Base-by-base conservation (phyloP, 306 rosid genomes). In the Mimosa bimucronata region DNA sequence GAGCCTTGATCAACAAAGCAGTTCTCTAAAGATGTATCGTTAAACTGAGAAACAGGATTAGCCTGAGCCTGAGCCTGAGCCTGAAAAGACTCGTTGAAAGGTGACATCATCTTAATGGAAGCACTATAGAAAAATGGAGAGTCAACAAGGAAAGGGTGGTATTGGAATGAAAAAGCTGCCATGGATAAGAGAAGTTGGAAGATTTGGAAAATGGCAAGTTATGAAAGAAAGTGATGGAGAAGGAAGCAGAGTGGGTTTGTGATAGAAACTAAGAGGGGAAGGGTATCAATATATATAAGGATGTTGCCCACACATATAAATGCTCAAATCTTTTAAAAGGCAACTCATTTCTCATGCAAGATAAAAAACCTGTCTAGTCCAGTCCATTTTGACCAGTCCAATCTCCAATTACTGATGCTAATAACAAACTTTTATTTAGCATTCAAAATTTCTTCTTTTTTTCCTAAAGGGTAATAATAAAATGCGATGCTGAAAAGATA, bases 101-200 rank as follows among this genome's bases (percentile, higher is more conserved):
- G 68, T 41, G 87, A 34, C 38, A 34, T 78, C 42, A 66, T n/a
- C 21, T 82, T 74, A 58, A 52, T 57, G 42, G 83, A 79, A 58
- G 83, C 68, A 72, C 70, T 78, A 68, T 87, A 72, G 79, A 82
- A 79, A 69, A 84, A 73, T 41, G 74, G 34, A 6, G 93, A 79
- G 88, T 91, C 90, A 80, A 86, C 79, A 68, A 83, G 83, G 83
- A 86, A 83, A 37, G 93, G 85, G 41, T 79, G 88, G 81, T 78
- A 75, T 34, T 84, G 90, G 82, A 69, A 77, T 45, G 94, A 79
- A 85, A 88, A 91, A 75, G 98, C 90, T 87, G 92, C 97, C 98
- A 93, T 92, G 31, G 31, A 82, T 29, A 73, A 44, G 16, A 44
- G 40, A 72, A 55, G 60, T 42, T 6, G 30, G 62, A 55, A 29